A percentile compares a stretch with the other conserved stretches of the same genome.
These are phyloP conservation scores for Coprinopsis cinerea DNA, from an alignment of 768 basidiomycete genomes.

Conservation along the genomic window DNA sequence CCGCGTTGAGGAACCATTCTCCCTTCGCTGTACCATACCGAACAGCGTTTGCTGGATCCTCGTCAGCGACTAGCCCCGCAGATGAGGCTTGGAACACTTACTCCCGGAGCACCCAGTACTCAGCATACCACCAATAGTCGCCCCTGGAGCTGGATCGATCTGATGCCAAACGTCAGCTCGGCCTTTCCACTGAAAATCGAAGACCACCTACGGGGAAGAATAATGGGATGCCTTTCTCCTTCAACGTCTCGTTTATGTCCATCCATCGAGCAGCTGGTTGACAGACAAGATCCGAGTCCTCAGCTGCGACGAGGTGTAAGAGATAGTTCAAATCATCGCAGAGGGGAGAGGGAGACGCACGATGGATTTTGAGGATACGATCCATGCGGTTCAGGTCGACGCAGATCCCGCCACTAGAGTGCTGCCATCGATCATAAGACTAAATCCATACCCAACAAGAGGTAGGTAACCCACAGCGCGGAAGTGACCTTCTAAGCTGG, in stretches of 20 bases:
- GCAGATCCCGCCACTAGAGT: slow-evolving; percentile 61
- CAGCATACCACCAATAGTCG: slow-evolving; percentile 83
- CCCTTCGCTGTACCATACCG: slow-evolving; percentile 85
- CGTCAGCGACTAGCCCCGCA: too few relatives aligned
- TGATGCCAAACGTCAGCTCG: slow-evolving; percentile 19
- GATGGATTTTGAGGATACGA: slow-evolving; percentile 67
- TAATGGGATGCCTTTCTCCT: slow-evolving; percentile 66
- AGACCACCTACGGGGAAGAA: slow-evolving; percentile 75
- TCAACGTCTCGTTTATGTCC: slow-evolving; percentile 63
- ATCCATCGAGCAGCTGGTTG: slow-evolving; percentile 72
- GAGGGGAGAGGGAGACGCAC: slow-evolving; percentile 27
- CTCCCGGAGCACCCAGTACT: slow-evolving; percentile 87
- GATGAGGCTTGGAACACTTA: too few relatives aligned
- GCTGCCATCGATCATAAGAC: slow-evolving; percentile 19
- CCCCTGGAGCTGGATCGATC: slow-evolving; percentile 75
- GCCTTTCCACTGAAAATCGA: not conserved
- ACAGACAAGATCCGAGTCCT: slow-evolving; percentile 67
- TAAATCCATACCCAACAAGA: not conserved
- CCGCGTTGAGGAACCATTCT: slow-evolving; percentile 87
- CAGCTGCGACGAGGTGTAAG: slow-evolving; percentile 33
- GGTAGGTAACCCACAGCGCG: slow-evolving; percentile 42
- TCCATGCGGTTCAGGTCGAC: slow-evolving; percentile 79
- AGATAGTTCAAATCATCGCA: not conserved
- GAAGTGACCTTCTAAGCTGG: slow-evolving; percentile 75
- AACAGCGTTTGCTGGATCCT: slow-evolving; percentile 67